Conservation (phyloP, 208 protist genomes). For the Wallacemonas sp. region DNA sequence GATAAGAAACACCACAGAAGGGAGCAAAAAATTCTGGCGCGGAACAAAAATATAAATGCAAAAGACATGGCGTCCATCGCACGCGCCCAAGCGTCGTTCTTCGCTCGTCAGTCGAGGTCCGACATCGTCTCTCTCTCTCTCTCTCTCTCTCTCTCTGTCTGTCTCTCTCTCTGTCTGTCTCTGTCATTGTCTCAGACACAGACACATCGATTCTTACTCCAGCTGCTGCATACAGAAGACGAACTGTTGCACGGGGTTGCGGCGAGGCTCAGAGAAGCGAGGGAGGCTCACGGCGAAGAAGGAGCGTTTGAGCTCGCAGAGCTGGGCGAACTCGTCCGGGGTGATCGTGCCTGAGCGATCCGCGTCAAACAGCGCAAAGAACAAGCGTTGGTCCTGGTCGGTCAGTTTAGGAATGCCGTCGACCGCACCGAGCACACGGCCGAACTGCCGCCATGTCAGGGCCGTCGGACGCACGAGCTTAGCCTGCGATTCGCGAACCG, state of each 20-base stretch:
- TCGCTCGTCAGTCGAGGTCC: too few species aligned
- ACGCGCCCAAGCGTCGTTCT: too few species aligned
- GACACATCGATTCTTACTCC: constrained; percentile 28
- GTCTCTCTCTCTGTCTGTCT: too few species aligned
- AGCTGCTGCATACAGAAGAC: constrained; percentile 80
- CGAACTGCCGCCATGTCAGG: constrained; percentile 49
- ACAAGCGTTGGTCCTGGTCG: constrained; percentile 29
- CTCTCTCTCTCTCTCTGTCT: too few species aligned
- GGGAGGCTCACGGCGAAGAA: constrained; percentile 47
- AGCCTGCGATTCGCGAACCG: not conserved
- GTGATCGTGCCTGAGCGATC: constrained; percentile 60
- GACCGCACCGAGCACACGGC: constrained; percentile 30
- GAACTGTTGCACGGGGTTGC: constrained; percentile 66
- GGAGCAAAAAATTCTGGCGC: too few species aligned
- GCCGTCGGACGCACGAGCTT: constrained; percentile 37
- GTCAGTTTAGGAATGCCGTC: constrained; percentile 31
- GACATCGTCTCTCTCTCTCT: too few species aligned
- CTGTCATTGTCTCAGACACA: too few species aligned
- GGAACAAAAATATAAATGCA: too few species aligned
- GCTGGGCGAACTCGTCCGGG: constrained; percentile 46
- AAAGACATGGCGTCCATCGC: too few species aligned
- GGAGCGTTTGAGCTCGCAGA: constrained; percentile 37
- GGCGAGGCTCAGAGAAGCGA: constrained; percentile 44
- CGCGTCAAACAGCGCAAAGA: constrained; percentile 51
- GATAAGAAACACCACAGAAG: too few species aligned